Evolutionary conservation across 2,329 filamentous ascomycete genomes (phyloP).

Genomic region (Simplicillium aogashimaense): DNA sequence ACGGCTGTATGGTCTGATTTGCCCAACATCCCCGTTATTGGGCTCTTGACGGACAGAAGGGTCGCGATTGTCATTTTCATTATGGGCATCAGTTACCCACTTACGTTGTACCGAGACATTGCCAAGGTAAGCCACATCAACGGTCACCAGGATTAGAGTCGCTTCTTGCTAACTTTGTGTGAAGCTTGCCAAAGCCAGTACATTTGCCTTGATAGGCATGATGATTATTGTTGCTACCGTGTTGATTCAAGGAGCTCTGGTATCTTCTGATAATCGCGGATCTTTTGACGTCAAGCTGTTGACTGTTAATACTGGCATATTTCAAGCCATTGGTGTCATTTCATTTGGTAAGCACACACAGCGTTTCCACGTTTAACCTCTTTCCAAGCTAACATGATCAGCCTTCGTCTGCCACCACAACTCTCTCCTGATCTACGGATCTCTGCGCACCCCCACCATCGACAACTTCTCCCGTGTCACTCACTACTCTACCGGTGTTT

Average conservation of each 20-base stretch:
- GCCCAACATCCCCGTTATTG: constrained; percentile 62
- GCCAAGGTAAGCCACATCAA: constrained; percentile 48
- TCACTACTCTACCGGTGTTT: constrained; percentile 84
- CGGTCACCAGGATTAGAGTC: no score
- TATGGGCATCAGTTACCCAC: constrained; percentile 75
- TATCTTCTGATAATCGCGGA: constrained; percentile 63
- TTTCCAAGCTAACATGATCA: constrained; percentile 8
- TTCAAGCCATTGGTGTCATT: constrained; percentile 95
- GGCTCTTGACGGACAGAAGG: constrained; percentile 70
- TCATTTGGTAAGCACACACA: constrained; percentile 64
- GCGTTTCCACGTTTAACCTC: background rate
- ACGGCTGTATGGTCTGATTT: constrained; percentile 72
- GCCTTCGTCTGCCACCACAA: constrained; percentile 80
- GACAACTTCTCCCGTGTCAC: constrained; percentile 91
- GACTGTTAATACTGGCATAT: constrained; percentile 77
- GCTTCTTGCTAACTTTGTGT: constrained; percentile 7
- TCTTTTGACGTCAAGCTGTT: constrained; percentile 60
- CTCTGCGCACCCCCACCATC: constrained; percentile 84
- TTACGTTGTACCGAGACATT: constrained; percentile 93
- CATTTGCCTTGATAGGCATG: constrained; percentile 90
- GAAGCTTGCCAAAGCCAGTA: constrained; percentile 90
- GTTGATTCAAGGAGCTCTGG: constrained; percentile 69
- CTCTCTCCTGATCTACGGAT: constrained; percentile 94
- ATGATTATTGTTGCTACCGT: constrained; percentile 79
- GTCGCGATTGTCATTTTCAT: constrained; percentile 84